phyloP scores from a whole-genome alignment of 1,284 basidiomycete genomes.

The Ceratobasidium sp. region DNA sequence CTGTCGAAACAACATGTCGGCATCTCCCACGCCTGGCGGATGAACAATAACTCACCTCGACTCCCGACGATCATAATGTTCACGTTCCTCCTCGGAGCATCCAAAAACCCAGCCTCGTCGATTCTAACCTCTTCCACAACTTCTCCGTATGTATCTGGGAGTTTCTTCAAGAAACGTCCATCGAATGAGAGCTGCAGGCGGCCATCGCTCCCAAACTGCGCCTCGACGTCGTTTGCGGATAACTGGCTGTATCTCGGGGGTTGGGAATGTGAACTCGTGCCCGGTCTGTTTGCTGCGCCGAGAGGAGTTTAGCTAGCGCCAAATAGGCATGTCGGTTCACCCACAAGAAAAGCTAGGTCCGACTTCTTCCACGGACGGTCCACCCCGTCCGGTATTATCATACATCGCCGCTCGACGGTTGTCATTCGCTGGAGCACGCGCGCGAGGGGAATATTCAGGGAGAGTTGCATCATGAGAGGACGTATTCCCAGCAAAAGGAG shows the following conservation, averaged over 20 bases:
- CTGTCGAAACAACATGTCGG: conserved; percentile 54
- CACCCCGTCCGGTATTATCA: background rate
- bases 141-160: background rate
- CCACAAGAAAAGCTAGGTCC: background rate
- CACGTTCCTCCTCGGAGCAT: conserved; percentile 65
- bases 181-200: conserved; percentile 26
- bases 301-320: background rate
- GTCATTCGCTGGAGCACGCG: background rate
- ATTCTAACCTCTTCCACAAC: conserved; percentile 19
- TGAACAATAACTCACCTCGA: conserved; percentile 3
- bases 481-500: background rate
- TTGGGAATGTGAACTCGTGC: background rate
- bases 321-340: background rate
- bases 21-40: too few relatives aligned
- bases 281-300: background rate
- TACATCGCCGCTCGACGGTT: conserved; percentile 1
- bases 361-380: background rate
- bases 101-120: conserved; percentile 28
- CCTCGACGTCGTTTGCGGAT: background rate
- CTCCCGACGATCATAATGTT: conserved; percentile 67
- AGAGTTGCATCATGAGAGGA: background rate
- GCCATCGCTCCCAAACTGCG: conserved; percentile 3
- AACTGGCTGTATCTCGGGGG: background rate
- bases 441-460: conserved; percentile 23
- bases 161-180: background rate